Evolutionary conservation across 2,329 filamentous ascomycete genomes (phyloP), one percentile per base, ranked within the genome.

Genomic region (Claviceps sp.): DNA sequence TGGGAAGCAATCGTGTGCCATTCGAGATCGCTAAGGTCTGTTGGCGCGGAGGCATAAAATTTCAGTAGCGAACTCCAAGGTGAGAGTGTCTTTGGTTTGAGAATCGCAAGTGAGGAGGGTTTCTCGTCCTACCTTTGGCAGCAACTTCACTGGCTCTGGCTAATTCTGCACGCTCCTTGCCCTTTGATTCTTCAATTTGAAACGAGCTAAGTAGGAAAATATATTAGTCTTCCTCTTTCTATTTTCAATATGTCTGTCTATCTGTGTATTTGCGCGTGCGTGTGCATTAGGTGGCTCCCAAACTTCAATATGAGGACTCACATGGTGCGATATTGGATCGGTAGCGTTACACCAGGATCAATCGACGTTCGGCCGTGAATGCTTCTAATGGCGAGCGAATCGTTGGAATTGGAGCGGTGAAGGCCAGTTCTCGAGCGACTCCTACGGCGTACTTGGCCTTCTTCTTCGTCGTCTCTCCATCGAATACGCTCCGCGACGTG

Each of bases 1-100:
- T 78, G 70, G 13, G 73, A 60, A 0, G 77, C 64, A 11, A 85
- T 67, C 0, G 69, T 79, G 63, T 88, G 85, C 81, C 84, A 86
- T 60, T 86, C 80, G 48, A 87, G 71, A 53, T 75, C 72, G 49
- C 74, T 77, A 51, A 84, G 74, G 56, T 82, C 79, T 81, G 40
- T 22, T 22, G 20, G 16, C 24, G 8, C 16, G 26, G 6, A 34
- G 16, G 46, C 18, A 18, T 18, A 14, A 20, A 37, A 13, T n/a
- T 9, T 43, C 8, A 45, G 30, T 18, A 20, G 44, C 16, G 26
- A 9, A 3, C 24, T 20, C 14, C 7, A 30, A 2, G 24, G 5
- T n/a, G 22, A 26, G 43, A 44, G 24, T 26, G 14, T 45, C 11
- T 20, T 30, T 45, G 43, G n/a, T 44, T 41, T 9, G 8, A 2